Evolutionary conservation across 2,329 filamentous ascomycete species (phyloP), one percentile per base, ranked within the genome.

Genomic region (Phialophora macrospora): DNA sequence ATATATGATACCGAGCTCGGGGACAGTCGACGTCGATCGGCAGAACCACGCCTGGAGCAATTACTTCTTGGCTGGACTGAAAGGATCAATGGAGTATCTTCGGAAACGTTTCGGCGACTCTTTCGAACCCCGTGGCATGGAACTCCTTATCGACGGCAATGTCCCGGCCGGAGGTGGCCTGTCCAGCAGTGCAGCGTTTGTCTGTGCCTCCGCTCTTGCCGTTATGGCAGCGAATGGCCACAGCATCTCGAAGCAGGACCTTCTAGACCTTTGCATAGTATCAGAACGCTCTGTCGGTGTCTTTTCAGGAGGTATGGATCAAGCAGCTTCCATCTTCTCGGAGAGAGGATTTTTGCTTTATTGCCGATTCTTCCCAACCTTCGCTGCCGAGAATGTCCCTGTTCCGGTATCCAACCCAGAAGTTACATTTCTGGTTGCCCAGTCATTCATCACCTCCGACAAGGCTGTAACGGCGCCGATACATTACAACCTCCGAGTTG

Each of bases 281-380:
- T 96, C 93, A 54, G 95, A 99, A 81, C 88, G 95, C 63, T 89
- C 91, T 17, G 95, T 98, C 3, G 95, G 95, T 59, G 95, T 99
- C 72, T 98, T 98, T 80, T 96, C 93, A 4, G 95, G 95, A 77
- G 95, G 91, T 63, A 98, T 99, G 95, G 95, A 99, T 75, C 95
- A 99, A 80, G 89, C 93, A 14, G 95, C 95, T 38, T 98, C 94
- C 0, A 94, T 99, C 69, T 95, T 99, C 79, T 94, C 93, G 0
- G 85, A 92, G 73, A 88, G 89, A 70, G 93, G 92, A 58, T 91
- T 90, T 46, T 93, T 95, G 9, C 86, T 97, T 51, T 93, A 96
- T 75, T 94, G 97, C 66, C 91, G 90, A 9, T 99, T 99, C 81
- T 88, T 88, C 69, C 95, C 95, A 2, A 83, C 82, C 20, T 88